Evolutionary conservation across 805 yeast genomes (phyloP).

Genomic region (Lipomyces sp.): DNA sequence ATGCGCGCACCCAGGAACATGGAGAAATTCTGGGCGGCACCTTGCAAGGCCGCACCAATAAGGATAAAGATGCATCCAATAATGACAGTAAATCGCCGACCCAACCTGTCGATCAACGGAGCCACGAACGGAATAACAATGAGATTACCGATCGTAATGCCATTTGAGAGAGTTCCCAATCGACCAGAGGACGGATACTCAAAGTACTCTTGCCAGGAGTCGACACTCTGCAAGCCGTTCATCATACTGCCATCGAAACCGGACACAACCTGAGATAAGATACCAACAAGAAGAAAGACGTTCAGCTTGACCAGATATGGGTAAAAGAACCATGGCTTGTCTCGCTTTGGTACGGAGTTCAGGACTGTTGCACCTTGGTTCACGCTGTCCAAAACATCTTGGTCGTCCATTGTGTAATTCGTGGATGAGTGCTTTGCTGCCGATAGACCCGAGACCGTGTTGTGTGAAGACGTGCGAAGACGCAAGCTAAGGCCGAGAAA

Average conservation of each 20-base stretch:
- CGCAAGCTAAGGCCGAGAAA: no score
- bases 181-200: slow-evolving; percentile 40
- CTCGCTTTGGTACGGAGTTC: slow-evolving; percentile 31
- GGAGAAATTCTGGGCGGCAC: slow-evolving; percentile 40
- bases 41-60: slow-evolving; percentile 42
- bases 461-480: no score
- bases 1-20: slow-evolving; percentile 42
- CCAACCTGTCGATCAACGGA: slow-evolving; percentile 40
- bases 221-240: slow-evolving; percentile 50
- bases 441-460: no score
- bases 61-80: slow-evolving; percentile 25
- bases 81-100: slow-evolving; percentile 40
- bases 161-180: slow-evolving; percentile 45
- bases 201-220: slow-evolving; percentile 44
- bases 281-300: slow-evolving; percentile 42
- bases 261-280: slow-evolving; percentile 48
- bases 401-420: no score
- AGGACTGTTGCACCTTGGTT: no score
- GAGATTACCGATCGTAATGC: slow-evolving; percentile 45
- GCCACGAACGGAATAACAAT: slow-evolving; percentile 32
- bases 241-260: slow-evolving; percentile 52
- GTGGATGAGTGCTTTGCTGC: no score
- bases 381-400: no score
- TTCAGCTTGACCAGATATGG: slow-evolving; percentile 44
- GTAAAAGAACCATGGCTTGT: slow-evolving; percentile 39